Evolutionary conservation across 257 asterid genomes (phyloP).

Genomic region (Solanum chmielewskii): DNA sequence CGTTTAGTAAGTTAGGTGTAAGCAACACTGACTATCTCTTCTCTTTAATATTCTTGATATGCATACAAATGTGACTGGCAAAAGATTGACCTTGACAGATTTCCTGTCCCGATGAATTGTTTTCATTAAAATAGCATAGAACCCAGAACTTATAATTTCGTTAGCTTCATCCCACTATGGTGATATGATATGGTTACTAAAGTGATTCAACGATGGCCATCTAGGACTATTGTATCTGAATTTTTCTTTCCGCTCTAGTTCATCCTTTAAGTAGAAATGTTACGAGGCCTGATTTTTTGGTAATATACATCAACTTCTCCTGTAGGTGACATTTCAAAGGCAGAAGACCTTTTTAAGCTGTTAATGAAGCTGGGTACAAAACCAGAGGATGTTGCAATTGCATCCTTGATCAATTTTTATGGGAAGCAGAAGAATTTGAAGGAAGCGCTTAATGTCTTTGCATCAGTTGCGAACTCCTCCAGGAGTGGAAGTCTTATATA

Average conservation of each 20-base stretch:
- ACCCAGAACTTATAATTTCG: neutral
- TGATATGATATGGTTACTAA: neutral
- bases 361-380: conserved; percentile 39
- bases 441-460: conserved; percentile 50
- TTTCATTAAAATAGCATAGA: neutral
- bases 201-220: neutral
- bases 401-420: conserved; percentile 56
- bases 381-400: conserved; percentile 50
- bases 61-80: neutral
- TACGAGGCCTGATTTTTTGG: conserved; percentile 1
- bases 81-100: neutral
- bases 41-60: neutral
- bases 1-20: neutral
- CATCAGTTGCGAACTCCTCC: conserved; percentile 21
- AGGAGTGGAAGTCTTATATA: conserved; percentile 23
- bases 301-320: conserved; percentile 6
- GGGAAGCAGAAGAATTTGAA: conserved; percentile 53
- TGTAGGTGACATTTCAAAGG: conserved; percentile 52
- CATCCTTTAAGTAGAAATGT: neutral
- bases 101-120: neutral
- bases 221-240: neutral
- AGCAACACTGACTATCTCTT: neutral
- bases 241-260: neutral
- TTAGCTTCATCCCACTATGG: neutral
- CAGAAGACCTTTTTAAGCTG: conserved; percentile 47